A percentile compares a stretch with the other conserved stretches of the same genome.
Conservation (phyloP, 2,329 filamentous ascomycete species). For the Diaporthe nobilis region DNA sequence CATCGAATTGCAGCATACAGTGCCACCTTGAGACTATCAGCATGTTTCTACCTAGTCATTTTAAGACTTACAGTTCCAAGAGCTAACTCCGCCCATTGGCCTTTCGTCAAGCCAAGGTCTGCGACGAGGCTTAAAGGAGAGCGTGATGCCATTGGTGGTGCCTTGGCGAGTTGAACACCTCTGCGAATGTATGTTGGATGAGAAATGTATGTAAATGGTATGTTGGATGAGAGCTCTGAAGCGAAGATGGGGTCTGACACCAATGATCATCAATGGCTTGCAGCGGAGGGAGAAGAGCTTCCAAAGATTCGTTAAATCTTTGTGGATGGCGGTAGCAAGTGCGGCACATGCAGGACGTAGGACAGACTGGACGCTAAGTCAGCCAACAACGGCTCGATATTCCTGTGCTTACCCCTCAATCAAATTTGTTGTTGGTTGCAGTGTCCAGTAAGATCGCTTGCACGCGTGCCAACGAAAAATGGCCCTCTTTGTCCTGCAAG, state of each 20-base stretch:
- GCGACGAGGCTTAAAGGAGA: background rate
- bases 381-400: no score
- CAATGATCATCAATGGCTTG: background rate
- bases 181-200: background rate
- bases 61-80: background rate
- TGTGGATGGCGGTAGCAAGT: no score
- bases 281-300: no score
- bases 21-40: background rate
- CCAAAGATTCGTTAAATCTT: no score
- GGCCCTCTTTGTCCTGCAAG: background rate
- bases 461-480: background rate
- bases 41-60: background rate
- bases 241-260: background rate
- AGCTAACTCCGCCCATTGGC: background rate
- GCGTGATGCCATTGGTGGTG: background rate
- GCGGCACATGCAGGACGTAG: no score
- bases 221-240: background rate
- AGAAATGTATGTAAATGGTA: background rate
- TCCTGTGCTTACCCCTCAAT: background rate
- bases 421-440: background rate
- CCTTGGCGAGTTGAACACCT: background rate
- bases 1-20: slow-evolving; percentile 9
- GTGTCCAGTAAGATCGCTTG: background rate
- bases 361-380: no score
- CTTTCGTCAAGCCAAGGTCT: background rate